Conservation (phyloP, 192 early-diverging fungal species). For the Backusella circina region DNA sequence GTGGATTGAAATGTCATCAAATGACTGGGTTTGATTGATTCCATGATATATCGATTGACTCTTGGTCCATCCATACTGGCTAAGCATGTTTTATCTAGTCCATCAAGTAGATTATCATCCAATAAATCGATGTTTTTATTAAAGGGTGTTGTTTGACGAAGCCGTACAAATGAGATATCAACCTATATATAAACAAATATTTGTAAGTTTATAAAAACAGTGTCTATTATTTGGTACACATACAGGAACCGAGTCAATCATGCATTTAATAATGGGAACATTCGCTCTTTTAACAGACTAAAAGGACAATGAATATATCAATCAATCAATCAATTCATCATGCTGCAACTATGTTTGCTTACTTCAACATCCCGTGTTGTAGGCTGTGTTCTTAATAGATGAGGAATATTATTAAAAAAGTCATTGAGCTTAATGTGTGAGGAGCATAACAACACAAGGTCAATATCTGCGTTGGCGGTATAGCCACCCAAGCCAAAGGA, state of each 20-base stretch:
- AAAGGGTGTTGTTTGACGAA: not conserved
- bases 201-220: not conserved
- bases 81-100: slow-evolving; percentile 10
- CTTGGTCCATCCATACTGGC: slow-evolving; percentile 33
- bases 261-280: slow-evolving; percentile 33
- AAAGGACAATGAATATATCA: not conserved
- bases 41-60: slow-evolving; percentile 14
- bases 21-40: not conserved
- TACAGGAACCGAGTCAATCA: slow-evolving; percentile 14
- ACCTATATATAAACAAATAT: slow-evolving; percentile 9
- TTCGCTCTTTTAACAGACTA: slow-evolving; percentile 8
- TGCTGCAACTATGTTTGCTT: not conserved
- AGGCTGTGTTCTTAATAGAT: not conserved
- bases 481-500: slow-evolving; percentile 21
- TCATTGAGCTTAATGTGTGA: not conserved
- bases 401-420: not conserved
- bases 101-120: slow-evolving; percentile 17
- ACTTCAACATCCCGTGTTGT: slow-evolving; percentile 3
- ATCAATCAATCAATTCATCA: not conserved
- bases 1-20: not conserved
- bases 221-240: not conserved
- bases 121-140: slow-evolving; percentile 17
- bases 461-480: slow-evolving; percentile 20
- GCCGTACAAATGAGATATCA: slow-evolving; percentile 32
- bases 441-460: not conserved